Conservation (phyloP, 2,329 filamentous ascomycete genomes). For the Penicillium sp. region DNA sequence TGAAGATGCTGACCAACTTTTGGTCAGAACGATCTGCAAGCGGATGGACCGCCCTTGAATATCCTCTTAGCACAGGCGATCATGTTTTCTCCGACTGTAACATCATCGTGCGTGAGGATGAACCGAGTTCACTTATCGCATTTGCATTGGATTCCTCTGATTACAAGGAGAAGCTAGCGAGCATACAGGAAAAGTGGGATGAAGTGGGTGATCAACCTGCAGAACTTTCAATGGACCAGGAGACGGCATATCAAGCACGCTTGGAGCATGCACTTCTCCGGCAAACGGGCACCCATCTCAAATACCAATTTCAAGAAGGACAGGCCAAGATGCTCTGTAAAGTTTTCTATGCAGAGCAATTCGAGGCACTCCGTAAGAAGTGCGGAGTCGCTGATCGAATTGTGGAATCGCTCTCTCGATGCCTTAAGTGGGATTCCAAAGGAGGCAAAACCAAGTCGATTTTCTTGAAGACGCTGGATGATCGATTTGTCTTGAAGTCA, state of each 20-base stretch:
- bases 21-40: slow-evolving; percentile 97
- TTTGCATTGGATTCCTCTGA: slow-evolving; percentile 84
- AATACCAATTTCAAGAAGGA: slow-evolving; percentile 91
- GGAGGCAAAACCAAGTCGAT: slow-evolving; percentile 97
- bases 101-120: slow-evolving; percentile 94
- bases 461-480: slow-evolving; percentile 93
- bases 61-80: slow-evolving; percentile 79
- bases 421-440: slow-evolving; percentile 96
- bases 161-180: slow-evolving; percentile 73
- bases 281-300: slow-evolving; percentile 83
- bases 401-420: slow-evolving; percentile 88
- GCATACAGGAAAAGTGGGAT: slow-evolving; percentile 34
- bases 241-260: slow-evolving; percentile 57
- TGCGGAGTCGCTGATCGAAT: slow-evolving; percentile 92
- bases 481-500: slow-evolving; percentile 87
- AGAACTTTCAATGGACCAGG: slow-evolving; percentile 28
- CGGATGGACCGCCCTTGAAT: slow-evolving; percentile 87
- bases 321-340: slow-evolving; percentile 96
- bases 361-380: slow-evolving; percentile 87
- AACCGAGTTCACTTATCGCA: slow-evolving; percentile 92
- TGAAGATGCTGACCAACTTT: slow-evolving; percentile 95
- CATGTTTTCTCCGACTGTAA: slow-evolving; percentile 97
- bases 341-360: slow-evolving; percentile 97
- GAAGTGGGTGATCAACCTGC: slow-evolving; percentile 24
- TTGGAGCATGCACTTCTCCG: slow-evolving; percentile 81